These are phyloP conservation scores for Kwoniella dendrophila DNA, from an alignment of 768 basidiomycete genomes.

Conservation along the genomic window DNA sequence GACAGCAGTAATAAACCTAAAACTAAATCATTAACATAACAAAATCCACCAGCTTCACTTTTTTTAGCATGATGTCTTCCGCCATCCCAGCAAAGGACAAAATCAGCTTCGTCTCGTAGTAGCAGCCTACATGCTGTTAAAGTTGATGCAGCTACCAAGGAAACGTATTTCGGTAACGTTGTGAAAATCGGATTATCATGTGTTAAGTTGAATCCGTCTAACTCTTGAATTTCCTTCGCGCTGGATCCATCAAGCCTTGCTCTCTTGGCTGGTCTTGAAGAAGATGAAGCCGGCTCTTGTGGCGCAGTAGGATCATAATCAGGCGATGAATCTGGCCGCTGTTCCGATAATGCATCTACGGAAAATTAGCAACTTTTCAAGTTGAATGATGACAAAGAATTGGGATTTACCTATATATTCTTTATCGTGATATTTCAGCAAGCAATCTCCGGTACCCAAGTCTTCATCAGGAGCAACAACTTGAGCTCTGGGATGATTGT, in stretches of 20 bases:
- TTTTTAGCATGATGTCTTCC: constrained; percentile 88
- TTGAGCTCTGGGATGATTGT: background rate
- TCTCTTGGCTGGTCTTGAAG: constrained; percentile 7
- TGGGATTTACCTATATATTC: constrained; percentile 68
- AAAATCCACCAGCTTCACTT: constrained; percentile 80
- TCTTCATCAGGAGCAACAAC: constrained; percentile 61
- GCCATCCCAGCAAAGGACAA: constrained; percentile 88
- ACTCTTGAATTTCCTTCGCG: background rate
- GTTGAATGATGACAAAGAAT: background rate
- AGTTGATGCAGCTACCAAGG: constrained; percentile 73
- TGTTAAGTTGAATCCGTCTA: constrained; percentile 11
- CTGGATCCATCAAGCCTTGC: constrained; percentile 38
- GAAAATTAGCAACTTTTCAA: constrained; percentile 44
- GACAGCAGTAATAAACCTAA: constrained; percentile 72
- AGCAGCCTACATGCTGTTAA: constrained; percentile 72
- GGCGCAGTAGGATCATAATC: constrained; percentile 24
- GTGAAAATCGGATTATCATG: constrained; percentile 83
- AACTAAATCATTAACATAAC: constrained; percentile 89
- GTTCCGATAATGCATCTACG: constrained; percentile 7
- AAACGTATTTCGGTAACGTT: constrained; percentile 70
- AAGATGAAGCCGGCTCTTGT: constrained; percentile 56
- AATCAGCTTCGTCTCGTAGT: constrained; percentile 57
- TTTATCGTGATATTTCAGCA: constrained; percentile 70
- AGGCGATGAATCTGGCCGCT: constrained; percentile 11
- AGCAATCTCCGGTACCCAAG: constrained; percentile 64